Percentiles rank a stretch among this genome's conserved stretches.
Evolutionary conservation across 257 asterid genomes (phyloP).

Genomic region (Solanum sitiens): DNA sequence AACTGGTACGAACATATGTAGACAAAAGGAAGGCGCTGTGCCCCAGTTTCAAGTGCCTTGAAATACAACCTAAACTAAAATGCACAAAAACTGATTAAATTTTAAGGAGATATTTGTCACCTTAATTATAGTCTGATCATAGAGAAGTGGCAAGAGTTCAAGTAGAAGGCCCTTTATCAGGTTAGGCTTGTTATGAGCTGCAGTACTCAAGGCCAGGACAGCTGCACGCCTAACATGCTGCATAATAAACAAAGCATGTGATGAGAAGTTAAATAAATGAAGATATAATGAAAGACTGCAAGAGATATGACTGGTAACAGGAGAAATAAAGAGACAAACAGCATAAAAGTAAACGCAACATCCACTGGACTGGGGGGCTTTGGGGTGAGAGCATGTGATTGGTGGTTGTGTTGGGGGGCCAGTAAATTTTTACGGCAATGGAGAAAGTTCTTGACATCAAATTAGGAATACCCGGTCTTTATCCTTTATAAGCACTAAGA

Average conservation of each 20-base stretch:
- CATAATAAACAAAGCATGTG: conserved; percentile 16
- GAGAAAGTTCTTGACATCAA: background rate
- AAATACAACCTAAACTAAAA: background rate
- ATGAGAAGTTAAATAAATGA: background rate
- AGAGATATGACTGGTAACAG: background rate
- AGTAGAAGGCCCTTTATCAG: conserved; percentile 80
- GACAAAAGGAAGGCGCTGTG: background rate
- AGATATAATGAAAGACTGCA: background rate
- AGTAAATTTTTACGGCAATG: background rate
- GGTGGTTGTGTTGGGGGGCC: background rate
- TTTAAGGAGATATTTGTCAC: conserved; percentile 14
- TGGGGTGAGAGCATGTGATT: background rate
- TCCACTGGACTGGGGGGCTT: background rate
- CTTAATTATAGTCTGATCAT: conserved; percentile 94
- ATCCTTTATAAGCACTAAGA: conserved; percentile 93
- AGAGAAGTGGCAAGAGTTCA: conserved; percentile 84
- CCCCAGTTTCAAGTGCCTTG: background rate
- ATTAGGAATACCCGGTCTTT: conserved; percentile 61
- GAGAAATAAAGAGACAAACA: background rate
- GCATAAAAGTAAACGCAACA: background rate
- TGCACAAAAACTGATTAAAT: background rate
- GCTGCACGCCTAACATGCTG: conserved; percentile 99
- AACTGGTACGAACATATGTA: background rate
- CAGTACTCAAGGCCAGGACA: conserved; percentile 93
- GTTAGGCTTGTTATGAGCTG: conserved; percentile 98